Percentiles rank a stretch among this genome's conserved stretches.
These are phyloP conservation scores for Exophiala mesophila DNA, from an alignment of 2,329 filamentous ascomycete genomes.

Conservation along the genomic window DNA sequence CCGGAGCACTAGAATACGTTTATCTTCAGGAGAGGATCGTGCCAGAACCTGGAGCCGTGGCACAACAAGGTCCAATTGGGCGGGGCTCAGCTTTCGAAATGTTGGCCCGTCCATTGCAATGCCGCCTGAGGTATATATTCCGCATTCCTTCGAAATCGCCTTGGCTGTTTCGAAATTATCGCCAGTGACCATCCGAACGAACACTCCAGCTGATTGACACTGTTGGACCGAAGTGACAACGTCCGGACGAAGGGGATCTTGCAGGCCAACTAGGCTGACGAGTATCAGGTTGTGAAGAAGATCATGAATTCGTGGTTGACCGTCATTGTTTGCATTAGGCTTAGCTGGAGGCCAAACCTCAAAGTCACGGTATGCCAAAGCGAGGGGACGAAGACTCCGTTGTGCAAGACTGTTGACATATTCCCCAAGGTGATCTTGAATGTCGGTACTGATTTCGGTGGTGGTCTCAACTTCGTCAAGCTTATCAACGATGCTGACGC, in stretches of 20 bases:
- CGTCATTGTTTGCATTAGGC: constrained; percentile 52
- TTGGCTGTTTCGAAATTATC: constrained; percentile 75
- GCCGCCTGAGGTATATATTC: constrained; percentile 64
- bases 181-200: constrained; percentile 80
- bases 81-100: constrained; percentile 66
- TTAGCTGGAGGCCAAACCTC: constrained; percentile 73
- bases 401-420: constrained; percentile 74
- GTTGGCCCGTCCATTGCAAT: constrained; percentile 73
- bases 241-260: constrained; percentile 70
- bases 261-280: constrained; percentile 69
- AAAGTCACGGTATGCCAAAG: constrained; percentile 77
- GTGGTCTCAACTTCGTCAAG: constrained; percentile 50
- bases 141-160: constrained; percentile 73
- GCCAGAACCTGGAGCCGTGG: constrained; percentile 67
- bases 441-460: constrained; percentile 52
- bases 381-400: constrained; percentile 77
- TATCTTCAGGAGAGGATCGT: constrained; percentile 70
- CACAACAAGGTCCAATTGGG: constrained; percentile 62
- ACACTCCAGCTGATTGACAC: constrained; percentile 71
- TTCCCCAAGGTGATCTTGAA: constrained; percentile 52
- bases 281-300: constrained; percentile 65
- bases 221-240: constrained; percentile 66
- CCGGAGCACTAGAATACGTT: constrained; percentile 65
- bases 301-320: constrained; percentile 58
- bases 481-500: constrained; percentile 53